Conservation (phyloP, 352 stramenopile genomes). For the Phytophthora syringae region DNA sequence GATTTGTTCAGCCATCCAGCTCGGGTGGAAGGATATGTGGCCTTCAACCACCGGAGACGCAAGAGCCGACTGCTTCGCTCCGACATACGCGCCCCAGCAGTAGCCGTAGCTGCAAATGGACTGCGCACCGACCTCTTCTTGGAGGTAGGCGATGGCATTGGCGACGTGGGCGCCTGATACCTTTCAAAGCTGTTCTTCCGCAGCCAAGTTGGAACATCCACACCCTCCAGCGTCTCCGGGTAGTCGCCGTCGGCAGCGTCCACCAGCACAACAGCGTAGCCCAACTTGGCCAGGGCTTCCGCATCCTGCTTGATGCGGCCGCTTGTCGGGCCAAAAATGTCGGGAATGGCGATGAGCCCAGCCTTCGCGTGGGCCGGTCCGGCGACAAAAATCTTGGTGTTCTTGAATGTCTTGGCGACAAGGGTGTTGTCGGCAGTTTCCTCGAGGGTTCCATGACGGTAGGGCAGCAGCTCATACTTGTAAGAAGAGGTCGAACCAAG, state of each 20-base stretch:
- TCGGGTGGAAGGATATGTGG: constrained; percentile 49
- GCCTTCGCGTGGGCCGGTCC: constrained; percentile 28
- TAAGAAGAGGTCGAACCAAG: too few relatives aligned
- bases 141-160: constrained; percentile 26
- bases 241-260: constrained; percentile 40
- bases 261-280: constrained; percentile 41
- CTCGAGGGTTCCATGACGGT: too few relatives aligned
- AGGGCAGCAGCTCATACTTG: too few relatives aligned
- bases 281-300: constrained; percentile 37
- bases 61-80: constrained; percentile 21
- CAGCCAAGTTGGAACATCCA: constrained; percentile 14
- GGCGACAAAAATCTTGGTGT: constrained; percentile 33
- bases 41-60: constrained; percentile 27
- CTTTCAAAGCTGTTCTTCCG: constrained; percentile 32
- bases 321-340: constrained; percentile 42
- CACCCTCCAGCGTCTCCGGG: constrained; percentile 7
- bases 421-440: constrained; percentile 10
- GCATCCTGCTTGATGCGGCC: constrained; percentile 45
- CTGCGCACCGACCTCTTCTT: constrained; percentile 28
- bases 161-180: constrained; percentile 15
- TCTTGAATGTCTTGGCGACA: constrained; percentile 21
- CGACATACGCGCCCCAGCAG: constrained; percentile 48
- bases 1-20: constrained; percentile 36
- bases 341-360: constrained; percentile 40
- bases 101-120: constrained; percentile 44